A percentile compares a stretch with the other conserved stretches of the same genome.
Evolutionary conservation across 2,329 filamentous ascomycete genomes (phyloP).

Genomic region (Chaetomiaceae sp.): DNA sequence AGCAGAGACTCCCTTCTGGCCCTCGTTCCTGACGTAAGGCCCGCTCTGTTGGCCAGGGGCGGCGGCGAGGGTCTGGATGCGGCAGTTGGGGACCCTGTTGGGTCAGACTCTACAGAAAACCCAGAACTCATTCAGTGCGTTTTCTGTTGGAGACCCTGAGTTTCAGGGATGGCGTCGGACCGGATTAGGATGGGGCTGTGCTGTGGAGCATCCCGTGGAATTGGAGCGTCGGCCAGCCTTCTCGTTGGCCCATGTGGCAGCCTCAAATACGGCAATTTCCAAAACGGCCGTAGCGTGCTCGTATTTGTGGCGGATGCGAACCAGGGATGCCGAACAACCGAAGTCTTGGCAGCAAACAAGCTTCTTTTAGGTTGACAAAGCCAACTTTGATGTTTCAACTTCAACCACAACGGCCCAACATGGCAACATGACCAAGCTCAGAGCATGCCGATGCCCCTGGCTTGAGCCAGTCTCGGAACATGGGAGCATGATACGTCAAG

Average conservation of each 20-base stretch:
- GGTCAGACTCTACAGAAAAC: neutral
- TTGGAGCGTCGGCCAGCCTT: neutral
- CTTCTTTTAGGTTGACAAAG: conserved; percentile 1
- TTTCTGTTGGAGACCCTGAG: neutral
- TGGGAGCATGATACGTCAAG: no score
- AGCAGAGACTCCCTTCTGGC: neutral
- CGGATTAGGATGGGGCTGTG: conserved; percentile 1
- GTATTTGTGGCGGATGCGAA: neutral
- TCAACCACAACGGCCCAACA: no score
- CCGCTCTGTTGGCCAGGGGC: conserved; percentile 8
- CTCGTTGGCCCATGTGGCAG: neutral
- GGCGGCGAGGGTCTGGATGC: neutral
- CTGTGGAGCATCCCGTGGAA: neutral
- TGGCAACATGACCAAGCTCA: no score
- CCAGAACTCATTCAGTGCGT: neutral
- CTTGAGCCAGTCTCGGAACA: no score
- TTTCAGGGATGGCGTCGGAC: neutral
- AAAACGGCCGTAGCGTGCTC: conserved; percentile 1
- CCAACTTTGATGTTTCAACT: neutral
- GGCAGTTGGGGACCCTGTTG: neutral
- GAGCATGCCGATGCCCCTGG: no score
- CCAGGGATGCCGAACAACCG: neutral
- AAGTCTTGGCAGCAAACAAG: conserved; percentile 8
- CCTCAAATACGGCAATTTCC: neutral
- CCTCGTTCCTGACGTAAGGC: conserved; percentile 12